Evolutionary conservation across 805 yeast species (phyloP).

Genomic region (Saccharomycopsis fibuligera): DNA sequence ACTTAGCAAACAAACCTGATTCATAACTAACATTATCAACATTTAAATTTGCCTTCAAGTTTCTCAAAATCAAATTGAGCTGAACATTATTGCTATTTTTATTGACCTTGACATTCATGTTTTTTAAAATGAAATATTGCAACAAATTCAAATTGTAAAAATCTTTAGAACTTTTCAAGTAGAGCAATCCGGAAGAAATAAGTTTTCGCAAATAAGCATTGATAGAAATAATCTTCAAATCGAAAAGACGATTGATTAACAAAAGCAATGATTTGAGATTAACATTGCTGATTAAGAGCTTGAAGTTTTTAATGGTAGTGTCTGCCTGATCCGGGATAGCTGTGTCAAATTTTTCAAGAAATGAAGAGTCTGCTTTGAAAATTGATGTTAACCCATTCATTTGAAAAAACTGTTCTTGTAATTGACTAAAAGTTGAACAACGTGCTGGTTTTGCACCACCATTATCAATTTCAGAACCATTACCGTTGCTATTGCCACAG

Average conservation of each 20-base stretch:
- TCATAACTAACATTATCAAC: not conserved
- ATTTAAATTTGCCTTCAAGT: constrained; percentile 28
- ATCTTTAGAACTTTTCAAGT: constrained; percentile 35
- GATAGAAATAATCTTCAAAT: constrained; percentile 44
- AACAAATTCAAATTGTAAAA: constrained; percentile 31
- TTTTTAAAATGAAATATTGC: constrained; percentile 20
- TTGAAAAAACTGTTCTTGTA: no score
- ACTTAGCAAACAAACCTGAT: not conserved
- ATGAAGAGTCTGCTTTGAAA: no score
- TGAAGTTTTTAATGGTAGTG: not conserved
- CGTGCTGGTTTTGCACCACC: no score
- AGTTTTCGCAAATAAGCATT: constrained; percentile 70
- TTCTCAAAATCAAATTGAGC: constrained; percentile 47
- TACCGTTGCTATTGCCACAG: no score
- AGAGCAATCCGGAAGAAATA: constrained; percentile 82
- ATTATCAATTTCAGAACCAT: no score
- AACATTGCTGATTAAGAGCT: not conserved
- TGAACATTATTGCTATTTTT: constrained; percentile 39
- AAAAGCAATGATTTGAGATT: constrained; percentile 33
- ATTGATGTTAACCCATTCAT: no score
- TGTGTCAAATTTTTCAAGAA: not conserved
- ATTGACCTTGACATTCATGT: constrained; percentile 11
- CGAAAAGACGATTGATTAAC: constrained; percentile 43
- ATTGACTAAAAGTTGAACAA: no score
- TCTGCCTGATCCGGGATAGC: not conserved